Conservation (phyloP, 2,329 filamentous ascomycete genomes). For the Trichoderma endophyticum region DNA sequence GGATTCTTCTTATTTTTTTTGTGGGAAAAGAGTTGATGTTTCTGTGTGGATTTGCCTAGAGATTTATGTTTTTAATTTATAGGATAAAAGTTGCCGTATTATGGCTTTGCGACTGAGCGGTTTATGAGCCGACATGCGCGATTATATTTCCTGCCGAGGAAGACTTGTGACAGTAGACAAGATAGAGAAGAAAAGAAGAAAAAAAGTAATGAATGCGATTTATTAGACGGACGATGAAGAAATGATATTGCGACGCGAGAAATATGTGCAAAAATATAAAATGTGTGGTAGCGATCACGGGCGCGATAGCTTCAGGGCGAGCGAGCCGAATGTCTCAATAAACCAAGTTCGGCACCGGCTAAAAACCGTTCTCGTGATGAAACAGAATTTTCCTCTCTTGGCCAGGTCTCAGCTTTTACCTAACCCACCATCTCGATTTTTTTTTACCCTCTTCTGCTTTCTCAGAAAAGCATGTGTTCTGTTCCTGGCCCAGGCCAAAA, state of each 20-base stretch:
- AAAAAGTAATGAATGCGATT: background rate
- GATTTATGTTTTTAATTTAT: background rate
- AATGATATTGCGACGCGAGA: background rate
- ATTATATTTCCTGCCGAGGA: background rate
- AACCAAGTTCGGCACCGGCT: background rate
- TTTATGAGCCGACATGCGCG: background rate
- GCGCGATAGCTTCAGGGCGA: background rate
- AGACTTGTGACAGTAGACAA: background rate
- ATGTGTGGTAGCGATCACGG: background rate
- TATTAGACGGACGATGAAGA: background rate
- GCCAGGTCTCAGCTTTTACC: background rate
- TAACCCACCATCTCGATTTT: background rate
- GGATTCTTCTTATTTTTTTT: background rate
- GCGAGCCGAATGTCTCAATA: background rate
- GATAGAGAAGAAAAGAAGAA: background rate
- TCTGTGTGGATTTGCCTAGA: background rate
- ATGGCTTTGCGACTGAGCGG: background rate
- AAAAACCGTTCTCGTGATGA: conserved; percentile 11
- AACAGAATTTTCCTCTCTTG: background rate
- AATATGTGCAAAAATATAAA: background rate
- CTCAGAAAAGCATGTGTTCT: background rate
- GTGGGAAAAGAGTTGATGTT: background rate
- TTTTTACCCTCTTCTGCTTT: background rate
- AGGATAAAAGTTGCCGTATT: background rate
- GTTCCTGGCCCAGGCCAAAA: background rate